Evolutionary conservation across 1,284 basidiomycete genomes (phyloP).

Genomic region (Erythrobasidium hasegawianum): DNA sequence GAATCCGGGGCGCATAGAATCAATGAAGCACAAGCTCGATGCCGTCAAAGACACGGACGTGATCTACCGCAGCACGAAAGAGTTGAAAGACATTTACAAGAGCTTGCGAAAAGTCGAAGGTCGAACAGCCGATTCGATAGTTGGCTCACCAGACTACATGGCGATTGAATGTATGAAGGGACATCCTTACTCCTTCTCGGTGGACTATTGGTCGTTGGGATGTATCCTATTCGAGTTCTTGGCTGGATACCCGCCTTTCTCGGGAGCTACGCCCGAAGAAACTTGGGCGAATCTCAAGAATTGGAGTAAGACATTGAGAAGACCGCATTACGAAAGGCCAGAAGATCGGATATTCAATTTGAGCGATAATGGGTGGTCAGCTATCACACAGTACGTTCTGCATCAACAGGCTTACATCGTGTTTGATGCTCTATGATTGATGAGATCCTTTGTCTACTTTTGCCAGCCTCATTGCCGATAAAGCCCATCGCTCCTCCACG

Average conservation of each 20-base stretch:
- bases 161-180: constrained; percentile 66
- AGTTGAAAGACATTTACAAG: constrained; percentile 90
- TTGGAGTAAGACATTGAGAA: constrained; percentile 80
- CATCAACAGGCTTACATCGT: not conserved
- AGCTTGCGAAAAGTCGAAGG: constrained; percentile 87
- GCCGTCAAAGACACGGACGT: constrained; percentile 92
- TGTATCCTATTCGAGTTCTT: constrained; percentile 82
- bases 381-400: constrained; percentile 68
- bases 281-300: constrained; percentile 99
- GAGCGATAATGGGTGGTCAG: constrained; percentile 89
- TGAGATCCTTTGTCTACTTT: not conserved
- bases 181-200: constrained; percentile 89
- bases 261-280: constrained; percentile 90
- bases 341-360: constrained; percentile 98
- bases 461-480: constrained; percentile 67
- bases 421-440: constrained; percentile 5
- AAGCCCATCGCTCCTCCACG: constrained; percentile 71
- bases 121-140: constrained; percentile 94
- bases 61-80: constrained; percentile 86
- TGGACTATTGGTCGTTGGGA: constrained; percentile 98
- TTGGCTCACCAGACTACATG: constrained; percentile 92
- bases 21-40: constrained; percentile 90
- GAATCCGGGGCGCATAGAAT: constrained; percentile 92
- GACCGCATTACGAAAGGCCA: constrained; percentile 91
- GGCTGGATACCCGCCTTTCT: constrained; percentile 91